Evolutionary conservation across 2,329 filamentous ascomycete genomes (phyloP).

Genomic region (Alternaria angustiovoidea): DNA sequence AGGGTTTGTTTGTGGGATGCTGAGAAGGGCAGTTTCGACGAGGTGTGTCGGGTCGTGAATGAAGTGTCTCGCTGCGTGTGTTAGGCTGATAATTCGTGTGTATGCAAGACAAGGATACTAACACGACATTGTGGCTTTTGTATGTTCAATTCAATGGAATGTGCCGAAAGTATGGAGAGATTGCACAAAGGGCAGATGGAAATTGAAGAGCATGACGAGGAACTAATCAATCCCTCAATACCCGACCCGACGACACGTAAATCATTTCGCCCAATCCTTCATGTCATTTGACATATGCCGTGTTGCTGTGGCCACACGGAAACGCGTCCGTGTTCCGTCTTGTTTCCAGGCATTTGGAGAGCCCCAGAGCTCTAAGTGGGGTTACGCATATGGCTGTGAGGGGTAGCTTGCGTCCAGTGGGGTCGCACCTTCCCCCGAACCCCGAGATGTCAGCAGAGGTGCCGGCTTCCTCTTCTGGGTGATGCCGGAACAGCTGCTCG

Average conservation of each 20-base stretch:
- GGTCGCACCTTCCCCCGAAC: conserved; percentile 10
- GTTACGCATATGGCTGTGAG: conserved; percentile 9
- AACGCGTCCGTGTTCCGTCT: conserved; percentile 5
- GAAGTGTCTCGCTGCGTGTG: conserved; percentile 75
- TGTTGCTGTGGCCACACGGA: conserved; percentile 9
- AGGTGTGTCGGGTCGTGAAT: conserved; percentile 83
- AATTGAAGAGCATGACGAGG: not conserved
- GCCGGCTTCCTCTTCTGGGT: conserved; percentile 9
- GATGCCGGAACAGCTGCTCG: not conserved
- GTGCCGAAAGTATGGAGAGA: not conserved
- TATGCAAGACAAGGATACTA: not conserved
- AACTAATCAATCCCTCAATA: conserved; percentile 2
- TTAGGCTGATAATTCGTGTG: conserved; percentile 1
- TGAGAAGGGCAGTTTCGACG: conserved; percentile 77
- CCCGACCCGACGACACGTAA: conserved; percentile 7
- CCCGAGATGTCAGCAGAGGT: conserved; percentile 3
- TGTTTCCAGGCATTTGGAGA: not conserved
- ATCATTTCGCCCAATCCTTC: not conserved
- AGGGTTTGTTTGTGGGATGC: conserved; percentile 84
- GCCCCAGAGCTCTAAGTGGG: conserved; percentile 9
- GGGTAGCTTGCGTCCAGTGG: conserved; percentile 14
- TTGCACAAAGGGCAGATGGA: not conserved
- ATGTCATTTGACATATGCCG: conserved; percentile 13
- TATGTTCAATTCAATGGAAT: not conserved
- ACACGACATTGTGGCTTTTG: conserved; percentile 12